Conservation (phyloP, 352 stramenopile genomes). For the Phytopythium montanum region DNA sequence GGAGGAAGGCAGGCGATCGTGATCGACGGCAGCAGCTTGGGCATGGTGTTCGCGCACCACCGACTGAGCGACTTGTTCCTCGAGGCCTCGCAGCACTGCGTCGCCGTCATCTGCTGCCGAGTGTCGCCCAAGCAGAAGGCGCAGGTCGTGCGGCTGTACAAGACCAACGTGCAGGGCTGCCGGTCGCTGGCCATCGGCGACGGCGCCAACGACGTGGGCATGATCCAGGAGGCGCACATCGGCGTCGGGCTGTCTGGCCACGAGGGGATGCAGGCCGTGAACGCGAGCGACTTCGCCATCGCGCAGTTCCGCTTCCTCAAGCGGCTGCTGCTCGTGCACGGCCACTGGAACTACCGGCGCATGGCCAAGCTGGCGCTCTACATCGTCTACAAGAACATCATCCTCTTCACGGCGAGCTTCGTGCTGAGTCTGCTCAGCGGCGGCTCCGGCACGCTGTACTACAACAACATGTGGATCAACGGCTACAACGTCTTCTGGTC, state of each 20-base stretch:
- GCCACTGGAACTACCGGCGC: conserved; percentile 98
- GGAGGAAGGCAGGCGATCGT: conserved; percentile 51
- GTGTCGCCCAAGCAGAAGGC: conserved; percentile 93
- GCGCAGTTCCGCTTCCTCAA: conserved; percentile 98
- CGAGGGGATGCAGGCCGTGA: conserved; percentile 99
- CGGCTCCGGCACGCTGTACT: conserved; percentile 78
- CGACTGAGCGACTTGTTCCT: conserved; percentile 78
- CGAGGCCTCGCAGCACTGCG: conserved; percentile 79
- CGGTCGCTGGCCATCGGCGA: conserved; percentile 96
- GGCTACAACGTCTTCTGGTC: conserved; percentile 97
- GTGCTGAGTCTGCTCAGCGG: conserved; percentile 87
- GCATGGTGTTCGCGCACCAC: conserved; percentile 76
- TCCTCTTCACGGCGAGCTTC: conserved; percentile 77
- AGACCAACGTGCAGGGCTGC: conserved; percentile 80
- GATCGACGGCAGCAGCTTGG: conserved; percentile 68
- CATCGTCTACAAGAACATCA: conserved; percentile 99
- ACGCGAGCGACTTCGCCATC: conserved; percentile 97
- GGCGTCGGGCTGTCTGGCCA: conserved; percentile 98
- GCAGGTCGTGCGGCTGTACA: conserved; percentile 84
- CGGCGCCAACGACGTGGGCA: conserved; percentile 98
- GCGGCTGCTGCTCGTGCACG: conserved; percentile 96
- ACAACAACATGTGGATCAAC: conserved; percentile 91
- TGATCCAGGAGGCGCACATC: conserved; percentile 99
- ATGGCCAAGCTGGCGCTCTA: conserved; percentile 96
- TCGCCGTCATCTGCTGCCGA: conserved; percentile 88